Percentiles rank a stretch among this genome's conserved stretches.
phyloP scores from a whole-genome alignment of 179 eudicot species.

The Nepenthes alata region DNA sequence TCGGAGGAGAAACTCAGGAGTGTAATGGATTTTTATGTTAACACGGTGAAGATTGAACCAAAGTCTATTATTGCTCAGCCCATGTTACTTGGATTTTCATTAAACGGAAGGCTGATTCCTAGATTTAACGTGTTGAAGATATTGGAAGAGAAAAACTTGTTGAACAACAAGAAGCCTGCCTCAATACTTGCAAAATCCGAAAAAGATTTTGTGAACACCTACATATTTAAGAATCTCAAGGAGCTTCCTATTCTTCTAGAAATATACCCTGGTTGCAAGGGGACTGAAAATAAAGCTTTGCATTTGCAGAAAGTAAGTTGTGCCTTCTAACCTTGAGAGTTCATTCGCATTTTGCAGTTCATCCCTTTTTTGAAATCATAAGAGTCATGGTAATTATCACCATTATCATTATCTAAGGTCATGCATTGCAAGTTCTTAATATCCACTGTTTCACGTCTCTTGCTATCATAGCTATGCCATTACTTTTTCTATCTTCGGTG shows the following conservation, averaged over 20 bases:
- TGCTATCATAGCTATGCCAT: no score
- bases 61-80: constrained; percentile 6
- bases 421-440: no score
- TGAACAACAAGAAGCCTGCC: not conserved
- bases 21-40: constrained; percentile 10
- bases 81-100: constrained; percentile 8
- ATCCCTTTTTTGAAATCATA: no score
- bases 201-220: constrained; percentile 3
- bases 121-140: constrained; percentile 14
- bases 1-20: constrained; percentile 16
- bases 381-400: no score
- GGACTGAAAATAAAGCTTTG: no score
- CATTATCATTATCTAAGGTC: no score
- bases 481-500: no score
- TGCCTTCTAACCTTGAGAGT: no score
- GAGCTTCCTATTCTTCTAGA: constrained; percentile 6
- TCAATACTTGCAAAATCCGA: constrained; percentile 1
- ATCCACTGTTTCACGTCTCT: no score
- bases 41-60: constrained; percentile 12
- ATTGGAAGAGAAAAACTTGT: constrained; percentile 10
- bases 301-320: no score
- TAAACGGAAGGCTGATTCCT: constrained; percentile 15
- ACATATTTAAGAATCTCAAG: constrained; percentile 4
- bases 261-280: constrained; percentile 7
- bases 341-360: no score